Evolutionary conservation across 768 basidiomycete genomes (phyloP), one percentile per base, ranked within the genome.

Genomic region (Hydnomerulius pinastri): DNA sequence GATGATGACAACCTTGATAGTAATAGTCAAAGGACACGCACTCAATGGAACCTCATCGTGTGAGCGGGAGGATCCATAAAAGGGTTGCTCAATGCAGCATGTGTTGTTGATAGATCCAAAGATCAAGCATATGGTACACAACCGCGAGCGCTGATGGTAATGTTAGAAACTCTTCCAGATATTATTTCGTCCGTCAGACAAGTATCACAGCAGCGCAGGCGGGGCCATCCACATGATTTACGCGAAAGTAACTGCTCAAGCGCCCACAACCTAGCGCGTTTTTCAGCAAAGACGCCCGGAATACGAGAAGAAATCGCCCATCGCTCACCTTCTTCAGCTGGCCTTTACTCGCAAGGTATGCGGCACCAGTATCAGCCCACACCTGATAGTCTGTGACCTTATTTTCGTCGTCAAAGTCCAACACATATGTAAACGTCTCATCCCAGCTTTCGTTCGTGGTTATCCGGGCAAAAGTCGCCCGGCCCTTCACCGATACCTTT

Each of bases 361-460:
- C 76, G 5, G 83, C 79, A 10, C 82, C 84, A 6, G 83, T 80
- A 64, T 87, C 85, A 10, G 81, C 82, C 84, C 85, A 87, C 2
- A 86, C 75, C 59, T 86, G 79, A 72, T 83, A 85, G 36, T 74
- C 69, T 20, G 70, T 70, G n/a, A 87, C 70, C 64, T 79, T 85
- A 47, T 67, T 60, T 24, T 76, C 73, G 20, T 79, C 72, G 47
- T 85, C 83, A 60, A 85, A 85, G 61, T 81, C 80, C 53, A 86
- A 64, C 15, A 77, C 71, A 56, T 85, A 85, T 8, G 71, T 66
- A 57, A 86, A 87, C 13, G 71, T 74, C 69, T 86, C 85, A 23
- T 80, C 67, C 85, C 85, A 86, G 41, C 72, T 73, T 60, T 85
- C 71, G 37, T 63, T 58, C 4, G 79, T 80, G 53, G 71, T 66